These are phyloP conservation scores for Aspergillus olivimuriae DNA, from an alignment of 495 filamentous ascomycete species.

Conservation along the genomic window DNA sequence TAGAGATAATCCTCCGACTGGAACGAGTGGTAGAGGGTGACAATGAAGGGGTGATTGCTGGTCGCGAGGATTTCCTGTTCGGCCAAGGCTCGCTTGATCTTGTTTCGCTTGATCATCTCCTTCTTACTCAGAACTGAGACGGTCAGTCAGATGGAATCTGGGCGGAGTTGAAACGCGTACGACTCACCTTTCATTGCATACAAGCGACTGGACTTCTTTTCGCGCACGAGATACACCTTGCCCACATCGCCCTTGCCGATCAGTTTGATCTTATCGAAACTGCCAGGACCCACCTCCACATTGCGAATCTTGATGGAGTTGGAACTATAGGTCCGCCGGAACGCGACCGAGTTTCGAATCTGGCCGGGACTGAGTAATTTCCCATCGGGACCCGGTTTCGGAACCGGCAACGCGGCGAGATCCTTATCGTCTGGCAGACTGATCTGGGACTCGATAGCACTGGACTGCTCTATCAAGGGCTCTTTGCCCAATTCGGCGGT, in stretches of 20 bases:
- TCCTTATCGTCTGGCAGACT: slow-evolving; percentile 41
- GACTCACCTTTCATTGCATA: slow-evolving; percentile 96
- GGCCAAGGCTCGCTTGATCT: slow-evolving; percentile 96
- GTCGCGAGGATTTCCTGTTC: slow-evolving; percentile 98
- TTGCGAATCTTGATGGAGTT: slow-evolving; percentile 98
- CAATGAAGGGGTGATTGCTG: slow-evolving; percentile 98
- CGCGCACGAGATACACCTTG: slow-evolving; percentile 94
- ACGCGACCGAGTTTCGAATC: slow-evolving; percentile 56
- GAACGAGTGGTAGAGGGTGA: slow-evolving; percentile 97
- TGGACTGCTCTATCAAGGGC: slow-evolving; percentile 53
- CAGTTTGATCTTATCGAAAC: slow-evolving; percentile 99
- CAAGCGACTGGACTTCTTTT: slow-evolving; percentile 91
- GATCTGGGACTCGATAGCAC: slow-evolving; percentile 47
- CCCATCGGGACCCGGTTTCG: slow-evolving; percentile 31
- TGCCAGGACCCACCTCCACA: slow-evolving; percentile 90
- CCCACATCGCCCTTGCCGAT: slow-evolving; percentile 98
- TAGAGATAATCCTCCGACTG: slow-evolving; percentile 98
- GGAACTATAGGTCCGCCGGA: slow-evolving; percentile 94
- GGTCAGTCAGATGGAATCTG: too few species aligned
- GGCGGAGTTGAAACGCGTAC: neutral
- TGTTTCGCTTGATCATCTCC: slow-evolving; percentile 99
- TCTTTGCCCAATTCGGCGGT: slow-evolving; percentile 79
- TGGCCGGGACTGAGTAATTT: slow-evolving; percentile 46
- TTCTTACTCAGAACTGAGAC: slow-evolving; percentile 98
- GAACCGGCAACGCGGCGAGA: slow-evolving; percentile 35